Conservation (phyloP, 2,329 filamentous ascomycete species). For the Pseudogymnoascus sp. region DNA sequence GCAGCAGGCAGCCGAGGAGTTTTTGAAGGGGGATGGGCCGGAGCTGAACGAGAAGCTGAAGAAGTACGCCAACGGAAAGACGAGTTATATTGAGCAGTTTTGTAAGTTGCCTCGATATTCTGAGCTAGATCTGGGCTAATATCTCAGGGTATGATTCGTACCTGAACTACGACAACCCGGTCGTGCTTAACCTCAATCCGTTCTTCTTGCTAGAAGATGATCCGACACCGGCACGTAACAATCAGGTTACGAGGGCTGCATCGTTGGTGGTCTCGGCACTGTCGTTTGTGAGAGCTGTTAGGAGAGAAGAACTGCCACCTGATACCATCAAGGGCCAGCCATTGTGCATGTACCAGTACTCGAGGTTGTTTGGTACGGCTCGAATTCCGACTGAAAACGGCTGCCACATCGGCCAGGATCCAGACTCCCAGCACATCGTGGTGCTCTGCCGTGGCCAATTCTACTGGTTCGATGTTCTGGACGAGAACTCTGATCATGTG, state of each 20-base stretch:
- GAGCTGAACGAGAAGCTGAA: slow-evolving; percentile 82
- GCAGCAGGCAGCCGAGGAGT: slow-evolving; percentile 70
- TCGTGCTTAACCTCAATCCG: slow-evolving; percentile 93
- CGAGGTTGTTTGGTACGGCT: slow-evolving; percentile 86
- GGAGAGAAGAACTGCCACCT: slow-evolving; percentile 84
- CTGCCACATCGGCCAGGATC: slow-evolving; percentile 92
- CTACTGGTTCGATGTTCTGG: slow-evolving; percentile 97
- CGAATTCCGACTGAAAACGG: slow-evolving; percentile 89
- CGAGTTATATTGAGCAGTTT: slow-evolving; percentile 97
- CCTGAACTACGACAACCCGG: slow-evolving; percentile 93
- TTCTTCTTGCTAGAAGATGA: slow-evolving; percentile 98
- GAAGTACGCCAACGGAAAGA: slow-evolving; percentile 80
- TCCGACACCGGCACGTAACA: slow-evolving; percentile 89
- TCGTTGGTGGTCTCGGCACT: slow-evolving; percentile 85
- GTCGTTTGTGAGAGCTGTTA: slow-evolving; percentile 85
- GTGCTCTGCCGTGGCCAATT: slow-evolving; percentile 93
- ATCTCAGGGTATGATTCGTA: slow-evolving; percentile 91
- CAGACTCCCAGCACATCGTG: slow-evolving; percentile 84
- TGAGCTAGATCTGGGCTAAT: slow-evolving; percentile 9
- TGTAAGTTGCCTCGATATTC: slow-evolving; percentile 50
- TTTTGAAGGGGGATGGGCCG: slow-evolving; percentile 71
- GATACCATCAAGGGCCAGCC: slow-evolving; percentile 78
- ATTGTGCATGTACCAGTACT: slow-evolving; percentile 98
- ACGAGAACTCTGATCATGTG: slow-evolving; percentile 88
- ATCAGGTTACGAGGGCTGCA: slow-evolving; percentile 89